Percentiles rank a stretch among this genome's conserved stretches.
These are phyloP conservation scores for Trichodelitschia bisporula DNA, from an alignment of 495 filamentous ascomycete species.

Conservation along the genomic window DNA sequence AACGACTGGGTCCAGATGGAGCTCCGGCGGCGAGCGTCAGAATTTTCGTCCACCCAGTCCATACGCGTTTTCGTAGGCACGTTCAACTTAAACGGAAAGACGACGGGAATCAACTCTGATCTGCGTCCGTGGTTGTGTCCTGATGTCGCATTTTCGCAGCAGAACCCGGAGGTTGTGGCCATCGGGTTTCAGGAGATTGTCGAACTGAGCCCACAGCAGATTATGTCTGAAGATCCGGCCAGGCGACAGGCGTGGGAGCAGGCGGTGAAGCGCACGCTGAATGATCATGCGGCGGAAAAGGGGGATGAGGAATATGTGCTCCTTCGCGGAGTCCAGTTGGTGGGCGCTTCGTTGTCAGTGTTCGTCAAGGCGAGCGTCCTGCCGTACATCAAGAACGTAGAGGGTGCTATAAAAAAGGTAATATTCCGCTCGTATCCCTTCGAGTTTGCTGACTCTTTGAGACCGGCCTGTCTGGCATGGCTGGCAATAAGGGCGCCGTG, in stretches of 20 bases:
- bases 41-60: conserved; percentile 23
- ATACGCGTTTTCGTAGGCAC: conserved; percentile 60
- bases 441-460: conserved; percentile 11
- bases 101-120: conserved; percentile 50
- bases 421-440: conserved; percentile 21
- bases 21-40: conserved; percentile 20
- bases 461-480: conserved; percentile 92
- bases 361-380: conserved; percentile 62
- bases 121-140: conserved; percentile 63
- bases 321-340: conserved; percentile 76
- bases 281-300: conserved; percentile 32
- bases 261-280: conserved; percentile 54
- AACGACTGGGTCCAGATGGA: conserved; percentile 70
- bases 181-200: conserved; percentile 97
- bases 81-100: conserved; percentile 83
- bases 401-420: conserved; percentile 91
- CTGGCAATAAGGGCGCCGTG: conserved; percentile 94
- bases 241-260: conserved; percentile 68
- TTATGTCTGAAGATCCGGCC: conserved; percentile 91
- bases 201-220: conserved; percentile 85
- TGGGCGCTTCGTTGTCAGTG: conserved; percentile 77
- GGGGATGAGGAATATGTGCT: conserved; percentile 63
- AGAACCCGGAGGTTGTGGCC: conserved; percentile 53
- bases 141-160: conserved; percentile 22
- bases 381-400: conserved; percentile 75